These are phyloP conservation scores for Aspergillus carbonarius DNA, from an alignment of 2,329 filamentous ascomycete species.

Conservation along the genomic window DNA sequence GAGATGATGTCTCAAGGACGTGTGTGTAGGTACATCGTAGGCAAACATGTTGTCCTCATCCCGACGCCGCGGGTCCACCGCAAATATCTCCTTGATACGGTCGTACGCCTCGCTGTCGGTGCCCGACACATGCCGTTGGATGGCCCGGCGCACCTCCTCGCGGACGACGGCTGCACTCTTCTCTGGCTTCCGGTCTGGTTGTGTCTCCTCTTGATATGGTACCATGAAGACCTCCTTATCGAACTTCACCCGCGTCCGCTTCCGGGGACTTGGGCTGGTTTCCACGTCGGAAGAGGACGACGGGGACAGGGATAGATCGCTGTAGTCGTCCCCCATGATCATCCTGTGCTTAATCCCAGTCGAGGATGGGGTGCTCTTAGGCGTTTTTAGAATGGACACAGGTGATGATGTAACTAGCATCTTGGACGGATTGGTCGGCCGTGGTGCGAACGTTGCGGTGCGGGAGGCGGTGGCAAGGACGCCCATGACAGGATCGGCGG, in stretches of 20 bases:
- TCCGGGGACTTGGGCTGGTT: constrained; percentile 34
- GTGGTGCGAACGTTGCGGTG: constrained; percentile 27
- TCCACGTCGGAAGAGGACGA: constrained; percentile 31
- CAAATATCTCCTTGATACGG: constrained; percentile 55
- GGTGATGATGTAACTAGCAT: constrained; percentile 35
- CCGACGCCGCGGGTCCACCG: constrained; percentile 45
- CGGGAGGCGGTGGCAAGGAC: constrained; percentile 31
- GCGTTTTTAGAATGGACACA: constrained; percentile 38
- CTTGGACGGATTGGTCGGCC: constrained; percentile 27
- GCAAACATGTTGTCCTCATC: constrained; percentile 33
- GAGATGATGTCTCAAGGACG: constrained; percentile 58
- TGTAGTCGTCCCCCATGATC: constrained; percentile 23
- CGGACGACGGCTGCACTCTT: constrained; percentile 59
- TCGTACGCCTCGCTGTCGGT: constrained; percentile 59
- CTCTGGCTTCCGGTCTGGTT: constrained; percentile 40
- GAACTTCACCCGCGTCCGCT: constrained; percentile 46
- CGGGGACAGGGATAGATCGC: constrained; percentile 34
- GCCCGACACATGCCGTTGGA: constrained; percentile 52
- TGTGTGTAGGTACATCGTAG: constrained; percentile 51
- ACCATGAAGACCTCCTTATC: constrained; percentile 41
- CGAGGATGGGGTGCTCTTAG: constrained; percentile 27
- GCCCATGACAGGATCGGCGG: constrained; percentile 31
- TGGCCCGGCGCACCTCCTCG: constrained; percentile 61
- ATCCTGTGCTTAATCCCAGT: constrained; percentile 39
- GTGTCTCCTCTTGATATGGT: constrained; percentile 22